Conservation (phyloP, 2,329 filamentous ascomycete species). For the Zopfia rhizophila region DNA sequence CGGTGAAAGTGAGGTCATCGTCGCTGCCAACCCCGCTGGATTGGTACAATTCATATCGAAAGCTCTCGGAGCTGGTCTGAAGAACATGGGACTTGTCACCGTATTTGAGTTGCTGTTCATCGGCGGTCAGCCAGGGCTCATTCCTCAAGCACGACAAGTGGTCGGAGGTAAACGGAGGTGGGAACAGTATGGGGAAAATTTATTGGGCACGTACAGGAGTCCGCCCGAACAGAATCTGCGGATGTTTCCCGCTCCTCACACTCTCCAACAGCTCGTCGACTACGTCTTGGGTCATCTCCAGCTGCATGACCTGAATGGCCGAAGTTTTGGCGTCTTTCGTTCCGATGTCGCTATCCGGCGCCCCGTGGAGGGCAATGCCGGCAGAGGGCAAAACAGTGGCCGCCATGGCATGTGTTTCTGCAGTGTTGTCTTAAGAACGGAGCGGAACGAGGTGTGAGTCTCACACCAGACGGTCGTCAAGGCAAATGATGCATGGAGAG, state of each 20-base stretch:
- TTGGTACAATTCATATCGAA: constrained; percentile 68
- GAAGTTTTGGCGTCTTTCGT: constrained; percentile 40
- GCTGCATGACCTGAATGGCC: constrained; percentile 53
- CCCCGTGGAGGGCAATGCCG: constrained; percentile 52
- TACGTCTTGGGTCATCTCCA: constrained; percentile 54
- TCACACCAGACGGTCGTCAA: constrained; percentile 49
- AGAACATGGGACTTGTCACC: constrained; percentile 67
- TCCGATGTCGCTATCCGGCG: constrained; percentile 49
- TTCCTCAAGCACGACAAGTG: constrained; percentile 14
- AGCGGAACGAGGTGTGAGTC: constrained; percentile 42
- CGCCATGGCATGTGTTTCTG: constrained; percentile 38
- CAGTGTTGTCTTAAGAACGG: constrained; percentile 23
- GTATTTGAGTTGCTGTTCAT: constrained; percentile 63
- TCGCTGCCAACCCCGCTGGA: constrained; percentile 53
- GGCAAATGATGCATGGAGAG: constrained; percentile 52
- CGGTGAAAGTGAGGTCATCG: constrained; percentile 64
- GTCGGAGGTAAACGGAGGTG: constrained; percentile 9
- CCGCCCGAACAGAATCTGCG: constrained; percentile 52
- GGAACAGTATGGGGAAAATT: neutral
- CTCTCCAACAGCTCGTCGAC: constrained; percentile 53
- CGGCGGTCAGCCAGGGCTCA: constrained; percentile 40
- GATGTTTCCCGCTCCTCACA: constrained; percentile 47
- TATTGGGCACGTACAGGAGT: constrained; percentile 49
- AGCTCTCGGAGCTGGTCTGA: constrained; percentile 63
- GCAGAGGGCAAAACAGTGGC: constrained; percentile 35